Conservation (phyloP, 2,329 filamentous ascomycete genomes). For the Colletotrichum sp. region DNA sequence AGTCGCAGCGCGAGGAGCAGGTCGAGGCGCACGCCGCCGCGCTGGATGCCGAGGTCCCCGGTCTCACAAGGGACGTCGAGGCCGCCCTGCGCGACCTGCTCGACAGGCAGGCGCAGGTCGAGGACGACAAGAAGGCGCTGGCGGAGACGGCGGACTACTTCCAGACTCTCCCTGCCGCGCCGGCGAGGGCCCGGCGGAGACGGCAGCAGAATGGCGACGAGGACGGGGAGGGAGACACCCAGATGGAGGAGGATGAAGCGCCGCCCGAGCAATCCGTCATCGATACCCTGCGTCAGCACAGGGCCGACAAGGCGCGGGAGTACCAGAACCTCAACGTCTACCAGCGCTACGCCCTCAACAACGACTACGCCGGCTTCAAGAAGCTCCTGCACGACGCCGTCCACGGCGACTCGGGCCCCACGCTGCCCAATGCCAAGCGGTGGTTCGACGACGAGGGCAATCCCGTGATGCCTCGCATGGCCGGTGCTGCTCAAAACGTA, state of each 20-base stretch:
- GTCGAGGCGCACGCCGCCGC: constrained; percentile 43
- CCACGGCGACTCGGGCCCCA: constrained; percentile 52
- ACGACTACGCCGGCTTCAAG: constrained; percentile 66
- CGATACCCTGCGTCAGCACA: constrained; percentile 39
- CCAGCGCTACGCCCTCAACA: constrained; percentile 59
- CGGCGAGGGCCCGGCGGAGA: background rate
- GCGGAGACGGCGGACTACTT: constrained; percentile 31
- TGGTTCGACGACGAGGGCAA: constrained; percentile 58
- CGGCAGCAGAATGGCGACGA: constrained; percentile 24
- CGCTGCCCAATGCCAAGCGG: constrained; percentile 55
- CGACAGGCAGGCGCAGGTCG: constrained; percentile 53
- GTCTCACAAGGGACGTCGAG: constrained; percentile 52
- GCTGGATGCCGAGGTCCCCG: constrained; percentile 44
- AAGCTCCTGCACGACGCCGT: constrained; percentile 61
- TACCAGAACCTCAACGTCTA: constrained; percentile 48
- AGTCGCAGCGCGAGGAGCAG: constrained; percentile 38
- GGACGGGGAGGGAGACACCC: constrained; percentile 24
- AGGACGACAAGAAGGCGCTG: constrained; percentile 51
- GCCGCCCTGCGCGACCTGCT: constrained; percentile 51
- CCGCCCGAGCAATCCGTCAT: constrained; percentile 30
- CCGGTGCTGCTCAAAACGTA: background rate
- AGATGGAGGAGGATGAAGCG: constrained; percentile 12
- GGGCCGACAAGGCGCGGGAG: constrained; percentile 41
- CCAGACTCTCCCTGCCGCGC: constrained; percentile 5
- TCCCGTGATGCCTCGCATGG: constrained; percentile 34